These are phyloP conservation scores for Golubevia pallescens DNA, from an alignment of 1,284 basidiomycete species.

Conservation along the genomic window DNA sequence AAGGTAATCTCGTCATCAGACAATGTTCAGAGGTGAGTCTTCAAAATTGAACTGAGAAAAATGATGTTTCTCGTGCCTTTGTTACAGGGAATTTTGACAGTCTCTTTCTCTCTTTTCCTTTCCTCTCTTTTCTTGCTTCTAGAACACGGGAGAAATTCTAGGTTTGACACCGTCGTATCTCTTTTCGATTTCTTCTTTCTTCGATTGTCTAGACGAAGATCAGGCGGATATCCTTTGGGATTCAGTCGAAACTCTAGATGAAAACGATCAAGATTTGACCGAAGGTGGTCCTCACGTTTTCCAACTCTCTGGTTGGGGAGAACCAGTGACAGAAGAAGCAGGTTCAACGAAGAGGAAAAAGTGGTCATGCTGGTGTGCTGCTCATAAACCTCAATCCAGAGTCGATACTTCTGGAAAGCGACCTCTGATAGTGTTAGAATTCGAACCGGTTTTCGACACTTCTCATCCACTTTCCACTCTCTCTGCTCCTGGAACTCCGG, in stretches of 20 bases:
- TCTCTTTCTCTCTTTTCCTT: slow-evolving; percentile 8
- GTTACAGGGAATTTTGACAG: too few species aligned
- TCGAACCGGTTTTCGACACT: slow-evolving; percentile 78
- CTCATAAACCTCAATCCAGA: slow-evolving; percentile 68
- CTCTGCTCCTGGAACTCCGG: slow-evolving; percentile 4
- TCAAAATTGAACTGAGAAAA: too few species aligned
- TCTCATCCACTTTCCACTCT: slow-evolving; percentile 72
- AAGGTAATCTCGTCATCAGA: slow-evolving; percentile 73
- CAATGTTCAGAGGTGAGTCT: slow-evolving; percentile 84
- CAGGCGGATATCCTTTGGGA: slow-evolving; percentile 79
- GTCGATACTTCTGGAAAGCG: slow-evolving; percentile 23
- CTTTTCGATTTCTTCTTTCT: slow-evolving; percentile 79
- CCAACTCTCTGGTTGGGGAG: slow-evolving; percentile 75
- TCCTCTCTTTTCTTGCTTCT: background rate
- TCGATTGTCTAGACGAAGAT: slow-evolving; percentile 74
- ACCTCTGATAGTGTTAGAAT: slow-evolving; percentile 71
- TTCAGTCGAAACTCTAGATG: slow-evolving; percentile 75
- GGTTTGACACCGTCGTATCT: slow-evolving; percentile 79
- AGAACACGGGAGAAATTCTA: slow-evolving; percentile 73
- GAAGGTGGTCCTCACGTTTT: slow-evolving; percentile 69
- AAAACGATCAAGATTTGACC: slow-evolving; percentile 68
- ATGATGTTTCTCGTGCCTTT: too few species aligned
- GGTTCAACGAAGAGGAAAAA: slow-evolving; percentile 69
- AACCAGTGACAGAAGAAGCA: slow-evolving; percentile 48
- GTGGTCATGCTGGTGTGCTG: slow-evolving; percentile 86